Conservation (phyloP, 257 asterid species). For the Knoxia roxburghii region DNA sequence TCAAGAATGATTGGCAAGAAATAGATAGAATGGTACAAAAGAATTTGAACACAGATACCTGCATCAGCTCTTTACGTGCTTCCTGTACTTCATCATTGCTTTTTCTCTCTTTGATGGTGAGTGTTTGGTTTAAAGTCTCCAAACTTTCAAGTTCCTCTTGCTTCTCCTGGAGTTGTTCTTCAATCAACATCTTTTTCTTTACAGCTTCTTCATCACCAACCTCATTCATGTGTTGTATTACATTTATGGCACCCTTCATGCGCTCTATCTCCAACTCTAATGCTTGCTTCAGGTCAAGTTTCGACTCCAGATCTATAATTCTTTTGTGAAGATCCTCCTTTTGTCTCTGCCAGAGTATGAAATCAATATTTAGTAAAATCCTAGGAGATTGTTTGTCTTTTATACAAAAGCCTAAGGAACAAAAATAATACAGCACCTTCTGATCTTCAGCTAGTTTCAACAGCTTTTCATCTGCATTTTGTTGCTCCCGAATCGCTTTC, state of each 20-base stretch:
- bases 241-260: constrained; percentile 59
- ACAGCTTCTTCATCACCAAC: constrained; percentile 63
- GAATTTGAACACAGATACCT: constrained; percentile 34
- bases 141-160: constrained; percentile 54
- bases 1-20: neutral
- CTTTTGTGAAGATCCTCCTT: constrained; percentile 55
- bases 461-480: constrained; percentile 54
- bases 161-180: constrained; percentile 57
- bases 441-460: constrained; percentile 80
- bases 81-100: constrained; percentile 78
- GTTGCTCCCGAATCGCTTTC: constrained; percentile 58
- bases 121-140: constrained; percentile 46
- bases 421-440: constrained; percentile 41
- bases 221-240: constrained; percentile 55
- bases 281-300: constrained; percentile 70
- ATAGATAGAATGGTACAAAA: neutral
- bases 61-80: constrained; percentile 80
- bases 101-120: constrained; percentile 61
- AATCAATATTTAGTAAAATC: constrained; percentile 23
- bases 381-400: constrained; percentile 9
- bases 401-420: constrained; percentile 2
- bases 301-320: constrained; percentile 53
- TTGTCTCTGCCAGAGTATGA: constrained; percentile 15
- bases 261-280: constrained; percentile 71
- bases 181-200: constrained; percentile 45